These are phyloP conservation scores for Penium margaritaceum DNA, from an alignment of 139 green algal genomes.

Conservation along the genomic window DNA sequence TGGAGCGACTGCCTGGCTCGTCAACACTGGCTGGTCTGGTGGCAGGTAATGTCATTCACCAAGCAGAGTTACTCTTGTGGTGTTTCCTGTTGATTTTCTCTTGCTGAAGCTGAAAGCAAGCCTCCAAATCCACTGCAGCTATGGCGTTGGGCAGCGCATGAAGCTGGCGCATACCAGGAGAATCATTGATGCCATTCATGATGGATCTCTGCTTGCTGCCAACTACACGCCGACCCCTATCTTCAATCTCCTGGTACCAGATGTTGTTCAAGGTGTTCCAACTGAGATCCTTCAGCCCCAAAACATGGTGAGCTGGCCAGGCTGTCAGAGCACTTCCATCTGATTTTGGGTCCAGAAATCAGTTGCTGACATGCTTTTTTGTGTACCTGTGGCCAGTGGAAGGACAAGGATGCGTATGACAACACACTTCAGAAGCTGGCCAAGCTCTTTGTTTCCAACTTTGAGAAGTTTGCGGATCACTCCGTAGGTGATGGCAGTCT, in stretches of 20 bases:
- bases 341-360: background rate
- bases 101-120: too few species aligned
- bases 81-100: too few species aligned
- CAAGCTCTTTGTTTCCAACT: constrained; percentile 38
- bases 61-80: too few species aligned
- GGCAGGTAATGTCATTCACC: too few species aligned
- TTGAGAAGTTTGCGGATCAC: constrained; percentile 28
- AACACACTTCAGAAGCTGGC: constrained; percentile 26
- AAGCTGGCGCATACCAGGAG: constrained; percentile 70
- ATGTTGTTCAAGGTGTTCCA: constrained; percentile 57
- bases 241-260: constrained; percentile 75
- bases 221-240: constrained; percentile 60
- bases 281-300: constrained; percentile 56
- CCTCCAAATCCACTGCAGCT: too few species aligned
- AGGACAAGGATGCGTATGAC: constrained; percentile 30
- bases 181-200: constrained; percentile 92
- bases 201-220: constrained; percentile 61
- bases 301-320: constrained; percentile 17
- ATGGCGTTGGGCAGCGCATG: constrained; percentile 17
- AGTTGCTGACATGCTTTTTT: background rate
- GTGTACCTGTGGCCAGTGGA: constrained; percentile 12
- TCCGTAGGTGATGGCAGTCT: constrained; percentile 20
- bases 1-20: constrained; percentile 68
- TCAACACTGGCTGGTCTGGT: constrained; percentile 81
- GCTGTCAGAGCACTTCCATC: background rate